Conservation (phyloP, 345 rosid genomes). For the Rhizophora apiculata region DNA sequence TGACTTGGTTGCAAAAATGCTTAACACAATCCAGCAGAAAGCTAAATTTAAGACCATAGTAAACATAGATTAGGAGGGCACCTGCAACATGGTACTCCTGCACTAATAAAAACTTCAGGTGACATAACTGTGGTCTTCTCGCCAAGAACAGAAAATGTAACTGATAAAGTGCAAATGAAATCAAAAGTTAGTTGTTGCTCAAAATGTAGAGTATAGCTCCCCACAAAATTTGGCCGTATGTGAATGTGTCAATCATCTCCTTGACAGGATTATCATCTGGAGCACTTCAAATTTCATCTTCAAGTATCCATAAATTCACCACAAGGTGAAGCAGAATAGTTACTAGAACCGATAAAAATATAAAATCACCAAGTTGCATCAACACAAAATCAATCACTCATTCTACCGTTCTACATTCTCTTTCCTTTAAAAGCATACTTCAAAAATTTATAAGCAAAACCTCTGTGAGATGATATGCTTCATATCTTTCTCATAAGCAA, state of each 20-base stretch:
- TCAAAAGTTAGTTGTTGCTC: conserved; percentile 1
- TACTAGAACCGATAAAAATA: neutral
- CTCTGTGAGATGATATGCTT: neutral
- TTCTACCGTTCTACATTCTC: neutral
- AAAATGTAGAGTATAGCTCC: too few relatives aligned
- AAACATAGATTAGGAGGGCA: conserved; percentile 29
- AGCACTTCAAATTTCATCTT: neutral
- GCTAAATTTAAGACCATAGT: neutral
- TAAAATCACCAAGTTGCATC: neutral
- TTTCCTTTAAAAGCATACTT: neutral
- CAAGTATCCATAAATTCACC: neutral
- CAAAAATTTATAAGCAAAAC: neutral
- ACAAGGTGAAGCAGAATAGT: neutral
- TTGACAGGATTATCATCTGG: neutral
- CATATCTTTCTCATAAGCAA: neutral
- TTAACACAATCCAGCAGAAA: conserved; percentile 3
- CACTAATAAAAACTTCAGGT: conserved; percentile 85
- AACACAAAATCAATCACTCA: neutral
- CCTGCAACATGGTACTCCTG: conserved; percentile 99
- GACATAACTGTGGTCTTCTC: conserved; percentile 98
- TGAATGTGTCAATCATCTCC: neutral
- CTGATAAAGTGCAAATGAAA: conserved; percentile 37
- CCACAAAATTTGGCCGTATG: too few relatives aligned
- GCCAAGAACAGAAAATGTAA: conserved; percentile 82
- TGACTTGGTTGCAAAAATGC: conserved; percentile 2